Conservation (phyloP, 805 yeast species). For the Candida multigemmis region DNA sequence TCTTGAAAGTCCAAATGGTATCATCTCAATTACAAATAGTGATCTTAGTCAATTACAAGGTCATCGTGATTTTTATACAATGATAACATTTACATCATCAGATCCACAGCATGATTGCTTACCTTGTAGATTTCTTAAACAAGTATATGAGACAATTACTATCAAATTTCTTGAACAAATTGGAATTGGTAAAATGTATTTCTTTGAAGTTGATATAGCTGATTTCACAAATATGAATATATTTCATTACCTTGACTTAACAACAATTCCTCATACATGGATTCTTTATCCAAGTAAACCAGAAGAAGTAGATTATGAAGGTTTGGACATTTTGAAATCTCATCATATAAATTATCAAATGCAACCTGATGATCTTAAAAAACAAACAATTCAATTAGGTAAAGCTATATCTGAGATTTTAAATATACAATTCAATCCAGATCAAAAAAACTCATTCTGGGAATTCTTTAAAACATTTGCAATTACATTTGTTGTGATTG, state of each 20-base stretch:
- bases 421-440: conserved; percentile 33
- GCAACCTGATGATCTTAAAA: too few relatives aligned
- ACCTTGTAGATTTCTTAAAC: conserved; percentile 37
- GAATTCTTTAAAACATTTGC: conserved; percentile 39
- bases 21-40: conserved; percentile 33
- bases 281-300: conserved; percentile 47
- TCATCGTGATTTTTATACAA: conserved; percentile 40
- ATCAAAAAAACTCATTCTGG: conserved; percentile 27
- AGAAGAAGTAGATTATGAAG: conserved; percentile 10
- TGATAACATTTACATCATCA: conserved; percentile 46
- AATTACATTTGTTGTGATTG: conserved; percentile 34
- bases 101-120: conserved; percentile 34
- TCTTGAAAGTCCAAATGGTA: conserved; percentile 13
- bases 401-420: conserved; percentile 40
- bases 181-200: conserved; percentile 23
- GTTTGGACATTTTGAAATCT: conserved; percentile 13
- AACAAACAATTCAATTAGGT: conserved; percentile 42
- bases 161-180: too few relatives aligned
- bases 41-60: conserved; percentile 37
- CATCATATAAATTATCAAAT: too few relatives aligned
- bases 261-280: conserved; percentile 60
- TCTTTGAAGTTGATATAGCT: conserved; percentile 43
- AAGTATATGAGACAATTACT: conserved; percentile 32
- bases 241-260: conserved; percentile 33
- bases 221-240: conserved; percentile 29